Conservation (phyloP, 2,329 filamentous ascomycete species). For the Drechslerella coelobrocha region DNA sequence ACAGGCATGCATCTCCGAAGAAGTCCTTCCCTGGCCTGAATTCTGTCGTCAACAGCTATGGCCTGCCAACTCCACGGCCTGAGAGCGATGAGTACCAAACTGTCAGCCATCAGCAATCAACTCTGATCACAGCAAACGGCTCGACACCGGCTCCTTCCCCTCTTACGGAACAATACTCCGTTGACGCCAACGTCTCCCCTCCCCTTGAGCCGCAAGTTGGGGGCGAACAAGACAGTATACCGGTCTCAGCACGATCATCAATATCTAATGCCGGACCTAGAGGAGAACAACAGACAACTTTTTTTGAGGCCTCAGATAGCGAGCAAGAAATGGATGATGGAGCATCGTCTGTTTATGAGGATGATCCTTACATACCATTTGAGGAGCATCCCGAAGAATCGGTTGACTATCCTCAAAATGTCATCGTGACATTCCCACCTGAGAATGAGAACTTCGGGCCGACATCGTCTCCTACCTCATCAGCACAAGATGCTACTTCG, state of each 20-base stretch:
- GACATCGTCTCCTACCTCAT: not conserved
- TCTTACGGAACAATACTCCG: conserved; percentile 32
- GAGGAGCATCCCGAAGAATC: conserved; percentile 14
- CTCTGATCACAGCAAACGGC: conserved; percentile 11
- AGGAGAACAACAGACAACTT: conserved; percentile 33
- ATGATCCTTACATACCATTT: conserved; percentile 40
- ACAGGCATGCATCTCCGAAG: conserved; percentile 6
- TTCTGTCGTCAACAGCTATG: conserved; percentile 19
- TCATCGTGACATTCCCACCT: conserved; percentile 23
- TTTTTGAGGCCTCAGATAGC: conserved; percentile 42
- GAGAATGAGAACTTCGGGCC: conserved; percentile 7
- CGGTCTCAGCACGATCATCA: conserved; percentile 21
- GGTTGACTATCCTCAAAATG: conserved; percentile 15
- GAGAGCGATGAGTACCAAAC: conserved; percentile 43
- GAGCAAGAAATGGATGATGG: conserved; percentile 45
- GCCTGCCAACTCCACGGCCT: conserved; percentile 37
- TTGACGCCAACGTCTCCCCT: conserved; percentile 10
- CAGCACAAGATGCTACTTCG: conserved; percentile 9
- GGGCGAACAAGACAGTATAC: not conserved
- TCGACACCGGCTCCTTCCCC: conserved; percentile 40
- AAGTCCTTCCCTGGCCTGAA: conserved; percentile 15
- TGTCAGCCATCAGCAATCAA: not conserved
- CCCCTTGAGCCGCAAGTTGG: conserved; percentile 16
- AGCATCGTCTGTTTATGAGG: conserved; percentile 46
- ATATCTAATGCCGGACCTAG: conserved; percentile 10